phyloP scores from a whole-genome alignment of 306 rosid genomes.

The Rosa persica region DNA sequence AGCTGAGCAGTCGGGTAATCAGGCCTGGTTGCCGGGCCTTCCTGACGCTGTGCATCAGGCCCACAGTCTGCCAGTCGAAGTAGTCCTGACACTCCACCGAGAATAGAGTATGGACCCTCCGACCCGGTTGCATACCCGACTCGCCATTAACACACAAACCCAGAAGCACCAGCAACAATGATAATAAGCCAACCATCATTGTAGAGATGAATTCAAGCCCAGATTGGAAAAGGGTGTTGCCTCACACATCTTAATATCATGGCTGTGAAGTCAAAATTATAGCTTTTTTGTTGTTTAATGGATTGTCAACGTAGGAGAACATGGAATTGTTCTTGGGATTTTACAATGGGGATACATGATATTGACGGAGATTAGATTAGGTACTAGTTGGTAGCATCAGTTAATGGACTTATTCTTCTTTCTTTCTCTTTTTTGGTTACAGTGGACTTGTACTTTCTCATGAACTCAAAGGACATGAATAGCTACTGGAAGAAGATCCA shows the following conservation, averaged over 20 bases:
- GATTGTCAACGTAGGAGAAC: slow-evolving; percentile 4
- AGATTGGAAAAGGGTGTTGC: slow-evolving; percentile 47
- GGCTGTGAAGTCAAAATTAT: slow-evolving; percentile 56
- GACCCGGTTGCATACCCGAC: slow-evolving; percentile 37
- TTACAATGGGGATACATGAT: too few relatives aligned
- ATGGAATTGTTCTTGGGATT: neutral
- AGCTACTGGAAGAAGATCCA: neutral
- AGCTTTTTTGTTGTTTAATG: neutral
- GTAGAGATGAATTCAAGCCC: slow-evolving; percentile 27
- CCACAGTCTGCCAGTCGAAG: slow-evolving; percentile 99
- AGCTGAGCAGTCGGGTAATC: slow-evolving; percentile 85
- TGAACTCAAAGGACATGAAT: neutral
- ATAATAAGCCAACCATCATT: slow-evolving; percentile 36
- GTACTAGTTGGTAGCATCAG: too few relatives aligned
- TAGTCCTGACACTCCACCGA: slow-evolving; percentile 97
- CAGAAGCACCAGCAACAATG: slow-evolving; percentile 23
- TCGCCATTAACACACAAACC: slow-evolving; percentile 31
- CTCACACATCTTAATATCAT: slow-evolving; percentile 47
- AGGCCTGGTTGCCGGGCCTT: slow-evolving; percentile 92
- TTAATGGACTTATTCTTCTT: too few relatives aligned
- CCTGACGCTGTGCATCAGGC: slow-evolving; percentile 50
- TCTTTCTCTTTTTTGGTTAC: too few relatives aligned
- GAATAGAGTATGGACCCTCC: slow-evolving; percentile 88
- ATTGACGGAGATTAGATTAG: too few relatives aligned
- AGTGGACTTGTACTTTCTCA: neutral